phyloP scores from a whole-genome alignment of 2,329 filamentous ascomycete species.

The Apiospora saccharicola region DNA sequence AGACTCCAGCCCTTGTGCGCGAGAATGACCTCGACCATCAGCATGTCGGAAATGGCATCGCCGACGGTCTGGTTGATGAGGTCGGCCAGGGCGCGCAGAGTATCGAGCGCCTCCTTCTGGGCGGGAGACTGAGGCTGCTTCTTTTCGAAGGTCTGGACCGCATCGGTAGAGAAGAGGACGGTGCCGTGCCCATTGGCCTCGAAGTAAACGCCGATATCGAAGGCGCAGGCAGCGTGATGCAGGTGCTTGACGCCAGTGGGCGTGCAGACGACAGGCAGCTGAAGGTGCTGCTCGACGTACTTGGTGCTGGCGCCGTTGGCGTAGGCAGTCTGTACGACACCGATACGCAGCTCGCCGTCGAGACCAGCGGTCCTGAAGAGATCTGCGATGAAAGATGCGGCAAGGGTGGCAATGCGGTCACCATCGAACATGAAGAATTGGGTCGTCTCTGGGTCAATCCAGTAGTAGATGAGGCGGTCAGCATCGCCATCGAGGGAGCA shows the following conservation, averaged over 20 bases:
- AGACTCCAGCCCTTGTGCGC: slow-evolving; percentile 93
- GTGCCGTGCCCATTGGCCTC: slow-evolving; percentile 99
- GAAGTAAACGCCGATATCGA: slow-evolving; percentile 97
- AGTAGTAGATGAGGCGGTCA: slow-evolving; percentile 96
- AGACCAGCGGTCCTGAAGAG: slow-evolving; percentile 83
- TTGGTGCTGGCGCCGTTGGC: slow-evolving; percentile 95
- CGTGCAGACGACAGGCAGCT: slow-evolving; percentile 90
- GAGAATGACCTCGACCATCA: slow-evolving; percentile 94
- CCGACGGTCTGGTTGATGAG: slow-evolving; percentile 99
- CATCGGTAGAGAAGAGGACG: slow-evolving; percentile 89
- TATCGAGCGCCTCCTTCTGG: slow-evolving; percentile 88
- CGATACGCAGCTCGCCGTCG: slow-evolving; percentile 82
- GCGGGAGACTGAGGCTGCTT: slow-evolving; percentile 89
- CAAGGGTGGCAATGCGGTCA: slow-evolving; percentile 94
- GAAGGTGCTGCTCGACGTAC: slow-evolving; percentile 87
- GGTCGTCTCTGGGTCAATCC: slow-evolving; percentile 76
- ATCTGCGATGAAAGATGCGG: slow-evolving; percentile 91
- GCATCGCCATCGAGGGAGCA: slow-evolving; percentile 95
- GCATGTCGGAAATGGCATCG: slow-evolving; percentile 93
- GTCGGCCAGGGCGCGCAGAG: slow-evolving; percentile 81
- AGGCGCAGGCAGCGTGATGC: slow-evolving; percentile 94
- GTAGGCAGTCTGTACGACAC: slow-evolving; percentile 96
- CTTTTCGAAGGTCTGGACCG: slow-evolving; percentile 78
- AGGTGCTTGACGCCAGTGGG: slow-evolving; percentile 97
- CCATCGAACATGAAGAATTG: slow-evolving; percentile 92